A percentile compares a stretch with the other conserved stretches of the same genome.
These are phyloP conservation scores for Leucogyrophana mollusca DNA, from an alignment of 768 basidiomycete species.

Conservation along the genomic window DNA sequence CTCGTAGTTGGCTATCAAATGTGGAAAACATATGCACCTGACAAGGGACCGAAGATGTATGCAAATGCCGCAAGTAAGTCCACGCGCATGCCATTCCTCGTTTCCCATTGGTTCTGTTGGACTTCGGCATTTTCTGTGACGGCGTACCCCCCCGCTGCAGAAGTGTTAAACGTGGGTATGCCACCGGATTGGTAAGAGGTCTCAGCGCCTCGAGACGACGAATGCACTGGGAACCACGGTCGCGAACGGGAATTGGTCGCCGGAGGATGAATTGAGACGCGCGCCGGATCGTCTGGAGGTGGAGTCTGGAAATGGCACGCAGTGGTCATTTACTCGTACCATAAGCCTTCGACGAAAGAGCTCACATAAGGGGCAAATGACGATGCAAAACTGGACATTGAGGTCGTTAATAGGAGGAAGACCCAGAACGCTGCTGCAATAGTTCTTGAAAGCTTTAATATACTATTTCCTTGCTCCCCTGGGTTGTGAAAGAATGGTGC, in stretches of 20 bases:
- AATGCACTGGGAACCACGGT: conserved; percentile 52
- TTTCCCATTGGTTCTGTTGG: conserved; percentile 65
- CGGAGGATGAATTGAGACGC: conserved; percentile 15
- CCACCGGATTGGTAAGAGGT: conserved; percentile 73
- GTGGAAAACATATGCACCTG: conserved; percentile 49
- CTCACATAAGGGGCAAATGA: conserved; percentile 66
- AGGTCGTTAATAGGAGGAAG: no score
- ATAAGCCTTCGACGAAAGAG: no score
- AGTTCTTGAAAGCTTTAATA: no score
- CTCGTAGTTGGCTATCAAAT: no score
- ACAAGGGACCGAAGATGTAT: conserved; percentile 69
- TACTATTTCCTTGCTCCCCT: no score
- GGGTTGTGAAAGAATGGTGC: no score
- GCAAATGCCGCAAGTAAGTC: conserved; percentile 64
- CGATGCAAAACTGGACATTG: conserved; percentile 43
- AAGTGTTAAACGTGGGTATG: conserved; percentile 53
- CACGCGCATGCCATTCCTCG: conserved; percentile 62
- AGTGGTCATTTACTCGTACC: no score
- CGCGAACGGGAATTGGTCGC: conserved; percentile 29
- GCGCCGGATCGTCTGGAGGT: conserved; percentile 49
- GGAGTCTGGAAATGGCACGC: conserved; percentile 52
- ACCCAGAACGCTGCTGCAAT: no score
- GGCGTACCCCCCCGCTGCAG: conserved; percentile 35
- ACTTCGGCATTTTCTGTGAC: conserved; percentile 40
- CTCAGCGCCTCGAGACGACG: conserved; percentile 25